A percentile compares a stretch with the other conserved stretches of the same genome.
Evolutionary conservation across 2,329 filamentous ascomycete genomes (phyloP).

Genomic region (Ambrosiella cleistominuta): DNA sequence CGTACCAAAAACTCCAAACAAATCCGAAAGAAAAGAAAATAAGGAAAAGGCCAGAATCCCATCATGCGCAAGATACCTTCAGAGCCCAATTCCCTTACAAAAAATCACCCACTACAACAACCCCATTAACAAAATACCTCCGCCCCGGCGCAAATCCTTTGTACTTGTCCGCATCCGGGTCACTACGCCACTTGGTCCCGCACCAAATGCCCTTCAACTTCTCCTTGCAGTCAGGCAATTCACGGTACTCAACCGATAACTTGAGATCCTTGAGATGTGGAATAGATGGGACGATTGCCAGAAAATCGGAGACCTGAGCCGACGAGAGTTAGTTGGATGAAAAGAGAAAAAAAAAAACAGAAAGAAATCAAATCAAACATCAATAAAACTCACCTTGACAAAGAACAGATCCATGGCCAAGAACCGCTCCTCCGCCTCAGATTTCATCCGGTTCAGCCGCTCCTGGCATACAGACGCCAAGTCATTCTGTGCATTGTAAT

Average conservation of each 20-base stretch:
- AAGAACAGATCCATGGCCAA: conserved; percentile 46
- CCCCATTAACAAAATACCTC: conserved; percentile 41
- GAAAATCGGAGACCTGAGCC: conserved; percentile 40
- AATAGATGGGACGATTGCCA: conserved; percentile 38
- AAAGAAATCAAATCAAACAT: neutral
- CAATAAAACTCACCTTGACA: conserved; percentile 35
- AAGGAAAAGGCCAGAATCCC: neutral
- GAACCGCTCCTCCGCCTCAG: conserved; percentile 35
- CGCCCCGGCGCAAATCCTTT: conserved; percentile 37
- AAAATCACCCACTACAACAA: neutral
- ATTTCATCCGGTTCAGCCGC: conserved; percentile 28
- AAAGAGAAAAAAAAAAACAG: no score
- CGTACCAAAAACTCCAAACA: neutral
- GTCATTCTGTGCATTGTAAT: conserved; percentile 30
- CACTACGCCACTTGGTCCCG: conserved; percentile 39
- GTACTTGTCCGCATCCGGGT: conserved; percentile 35
- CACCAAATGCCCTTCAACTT: conserved; percentile 25
- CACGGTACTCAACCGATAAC: conserved; percentile 41
- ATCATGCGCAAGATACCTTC: neutral
- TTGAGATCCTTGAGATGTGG: conserved; percentile 39
- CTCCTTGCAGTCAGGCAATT: conserved; percentile 35
- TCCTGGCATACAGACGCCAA: conserved; percentile 27
- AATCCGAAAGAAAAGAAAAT: neutral
- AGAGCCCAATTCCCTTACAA: neutral
- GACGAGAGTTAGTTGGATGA: neutral